Evolutionary conservation across 768 basidiomycete species (phyloP).

Genomic region (Omphalotus guepiniiformis): DNA sequence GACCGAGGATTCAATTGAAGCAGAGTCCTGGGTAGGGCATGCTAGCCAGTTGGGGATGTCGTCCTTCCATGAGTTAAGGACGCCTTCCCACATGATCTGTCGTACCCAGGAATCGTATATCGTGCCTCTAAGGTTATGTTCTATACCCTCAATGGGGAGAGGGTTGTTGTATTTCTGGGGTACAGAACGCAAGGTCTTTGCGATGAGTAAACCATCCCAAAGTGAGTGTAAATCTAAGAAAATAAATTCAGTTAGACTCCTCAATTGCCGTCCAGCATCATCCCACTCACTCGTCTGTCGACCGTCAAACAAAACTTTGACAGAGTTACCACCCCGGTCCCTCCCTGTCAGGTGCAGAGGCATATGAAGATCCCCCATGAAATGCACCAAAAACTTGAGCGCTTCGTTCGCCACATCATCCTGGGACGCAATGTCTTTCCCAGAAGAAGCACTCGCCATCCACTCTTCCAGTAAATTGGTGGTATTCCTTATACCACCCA

Average conservation of each 20-base stretch:
- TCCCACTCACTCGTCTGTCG: conserved; percentile 60
- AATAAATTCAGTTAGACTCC: background rate
- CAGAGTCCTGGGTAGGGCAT: conserved; percentile 43
- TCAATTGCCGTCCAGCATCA: background rate
- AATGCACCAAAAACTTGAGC: conserved; percentile 90
- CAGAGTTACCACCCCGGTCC: conserved; percentile 83
- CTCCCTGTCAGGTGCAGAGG: conserved; percentile 89
- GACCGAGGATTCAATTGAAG: conserved; percentile 2
- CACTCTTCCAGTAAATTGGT: conserved; percentile 58
- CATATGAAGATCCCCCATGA: conserved; percentile 90
- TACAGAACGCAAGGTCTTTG: conserved; percentile 73
- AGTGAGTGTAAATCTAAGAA: conserved; percentile 74
- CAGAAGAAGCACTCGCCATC: conserved; percentile 22
- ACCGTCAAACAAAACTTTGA: conserved; percentile 69
- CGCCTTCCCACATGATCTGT: conserved; percentile 81
- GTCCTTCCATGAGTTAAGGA: conserved; percentile 61
- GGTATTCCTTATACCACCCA: conserved; percentile 76
- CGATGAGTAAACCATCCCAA: conserved; percentile 83
- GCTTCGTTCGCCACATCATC: conserved; percentile 62
- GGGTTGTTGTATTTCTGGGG: conserved; percentile 74
- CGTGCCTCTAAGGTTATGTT: conserved; percentile 62
- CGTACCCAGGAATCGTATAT: conserved; percentile 90
- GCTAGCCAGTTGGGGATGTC: conserved; percentile 60
- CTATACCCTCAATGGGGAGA: conserved; percentile 63
- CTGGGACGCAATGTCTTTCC: too few species aligned